A percentile compares a stretch with the other conserved stretches of the same genome.
These are phyloP conservation scores for Opeltia flavorubescens DNA, from an alignment of 495 filamentous ascomycete species.

Conservation along the genomic window DNA sequence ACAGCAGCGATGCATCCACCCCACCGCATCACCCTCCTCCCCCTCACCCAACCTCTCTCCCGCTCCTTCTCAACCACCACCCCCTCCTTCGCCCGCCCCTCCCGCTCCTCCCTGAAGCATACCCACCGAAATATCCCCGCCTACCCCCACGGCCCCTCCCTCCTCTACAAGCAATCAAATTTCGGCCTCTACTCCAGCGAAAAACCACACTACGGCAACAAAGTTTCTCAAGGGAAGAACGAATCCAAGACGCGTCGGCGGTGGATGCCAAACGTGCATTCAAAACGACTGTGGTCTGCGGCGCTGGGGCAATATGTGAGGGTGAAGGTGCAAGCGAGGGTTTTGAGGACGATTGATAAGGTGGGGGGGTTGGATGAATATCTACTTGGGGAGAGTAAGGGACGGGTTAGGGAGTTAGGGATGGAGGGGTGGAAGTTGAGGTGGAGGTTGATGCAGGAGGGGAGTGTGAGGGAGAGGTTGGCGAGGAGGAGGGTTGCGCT, in stretches of 20 bases:
- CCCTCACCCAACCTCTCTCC: conserved; percentile 1
- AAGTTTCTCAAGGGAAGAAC: conserved; percentile 59
- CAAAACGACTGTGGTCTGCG: conserved; percentile 59
- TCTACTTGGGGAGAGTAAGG: conserved; percentile 57
- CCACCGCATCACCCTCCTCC: background rate
- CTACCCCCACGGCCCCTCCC: conserved; percentile 75
- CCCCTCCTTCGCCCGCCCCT: background rate
- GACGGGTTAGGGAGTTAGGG: conserved; percentile 69
- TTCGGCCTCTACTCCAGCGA: conserved; percentile 68
- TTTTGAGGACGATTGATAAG: conserved; percentile 77
- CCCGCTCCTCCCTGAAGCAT: background rate
- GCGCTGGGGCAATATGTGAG: conserved; percentile 50
- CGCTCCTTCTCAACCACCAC: conserved; percentile 2
- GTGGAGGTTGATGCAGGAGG: conserved; percentile 72
- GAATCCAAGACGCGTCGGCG: conserved; percentile 69
- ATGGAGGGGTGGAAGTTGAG: conserved; percentile 76
- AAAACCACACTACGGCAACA: conserved; percentile 82
- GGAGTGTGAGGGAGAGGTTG: conserved; percentile 44
- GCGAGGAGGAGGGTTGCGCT: conserved; percentile 35
- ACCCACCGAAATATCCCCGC: conserved; percentile 34
- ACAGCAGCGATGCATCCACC: background rate
- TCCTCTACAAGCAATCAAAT: conserved; percentile 76
- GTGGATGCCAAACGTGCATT: conserved; percentile 82
- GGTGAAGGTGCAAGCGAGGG: conserved; percentile 60
- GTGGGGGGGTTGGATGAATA: conserved; percentile 83